These are phyloP conservation scores for Candida labiduridarum DNA, from an alignment of 1,139 yeast genomes.

Conservation along the genomic window DNA sequence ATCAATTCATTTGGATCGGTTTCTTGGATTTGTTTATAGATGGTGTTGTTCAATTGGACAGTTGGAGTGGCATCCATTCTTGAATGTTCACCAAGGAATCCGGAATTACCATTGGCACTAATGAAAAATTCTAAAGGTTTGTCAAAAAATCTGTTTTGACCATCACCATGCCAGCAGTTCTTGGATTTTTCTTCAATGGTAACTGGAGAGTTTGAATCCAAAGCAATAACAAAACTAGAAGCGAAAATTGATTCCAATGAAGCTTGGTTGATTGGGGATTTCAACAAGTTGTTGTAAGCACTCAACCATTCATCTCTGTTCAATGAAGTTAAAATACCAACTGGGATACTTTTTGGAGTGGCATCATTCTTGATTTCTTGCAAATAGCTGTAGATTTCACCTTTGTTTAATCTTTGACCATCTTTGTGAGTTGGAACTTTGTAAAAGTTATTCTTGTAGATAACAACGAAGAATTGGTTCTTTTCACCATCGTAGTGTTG, in stretches of 20 bases:
- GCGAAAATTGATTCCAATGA: slow-evolving; percentile 73
- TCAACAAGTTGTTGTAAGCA: slow-evolving; percentile 59
- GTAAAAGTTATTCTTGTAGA: slow-evolving; percentile 79
- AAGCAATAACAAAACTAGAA: slow-evolving; percentile 77
- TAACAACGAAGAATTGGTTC: slow-evolving; percentile 72
- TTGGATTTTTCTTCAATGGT: slow-evolving; percentile 85
- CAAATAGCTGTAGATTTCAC: slow-evolving; percentile 69
- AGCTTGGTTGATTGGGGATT: slow-evolving; percentile 57
- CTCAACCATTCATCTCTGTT: slow-evolving; percentile 84
- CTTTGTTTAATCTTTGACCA: slow-evolving; percentile 58
- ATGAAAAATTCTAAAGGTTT: slow-evolving; percentile 88
- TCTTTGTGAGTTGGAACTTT: slow-evolving; percentile 70
- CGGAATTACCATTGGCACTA: slow-evolving; percentile 82
- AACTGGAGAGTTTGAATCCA: slow-evolving; percentile 74
- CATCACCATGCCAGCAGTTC: slow-evolving; percentile 94
- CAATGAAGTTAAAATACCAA: slow-evolving; percentile 82
- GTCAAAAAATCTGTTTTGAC: slow-evolving; percentile 87
- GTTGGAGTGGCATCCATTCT: slow-evolving; percentile 99
- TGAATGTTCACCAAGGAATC: slow-evolving; percentile 95
- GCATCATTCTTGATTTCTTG: slow-evolving; percentile 49
- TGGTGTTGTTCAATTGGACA: slow-evolving; percentile 79
- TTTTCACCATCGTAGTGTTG: slow-evolving; percentile 49
- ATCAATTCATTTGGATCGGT: slow-evolving; percentile 39
- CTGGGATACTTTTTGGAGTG: slow-evolving; percentile 45
- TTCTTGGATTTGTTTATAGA: slow-evolving; percentile 59